Base-by-base conservation (phyloP, 306 rosid genomes). In the Acacia confusa region DNA sequence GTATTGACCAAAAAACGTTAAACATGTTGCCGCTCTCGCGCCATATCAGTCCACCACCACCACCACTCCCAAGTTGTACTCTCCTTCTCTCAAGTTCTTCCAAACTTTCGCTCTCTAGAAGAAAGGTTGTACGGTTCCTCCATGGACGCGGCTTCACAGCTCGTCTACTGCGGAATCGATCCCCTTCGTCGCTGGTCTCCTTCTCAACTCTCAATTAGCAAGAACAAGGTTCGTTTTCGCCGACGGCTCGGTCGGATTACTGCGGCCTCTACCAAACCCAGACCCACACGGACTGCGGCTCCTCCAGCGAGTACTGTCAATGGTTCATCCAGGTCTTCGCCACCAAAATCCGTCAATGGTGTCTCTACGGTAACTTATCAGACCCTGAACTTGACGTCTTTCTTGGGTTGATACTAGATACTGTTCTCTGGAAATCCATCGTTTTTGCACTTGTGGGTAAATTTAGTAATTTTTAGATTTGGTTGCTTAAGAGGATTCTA, bases 61-160 rank as follows among this genome's bases (percentile, higher is more conserved):
- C 66, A 19, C 17, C 24, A 30, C 36, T 13, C 19, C 47, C 65
- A 2, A 48, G 14, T 50, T 48, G 34, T 25, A 10, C 64, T 72
- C 69, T 65, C 41, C 32, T 45, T 48, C 50, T 67, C 78, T 58
- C 25, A 6, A 16, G 9, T 15, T 25, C 12, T 2, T 41, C 32
- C 36, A 20, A 2, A 7, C 64, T 58, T 32, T 72, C 82, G 72
- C 79, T 83, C 80, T 20, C 76, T 66, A 52, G 66, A 19, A 53
- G 63, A 81, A 15, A 44, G 22, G 41, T 28, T 24, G 6, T 32
- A 47, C 80, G 47, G 32, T 75, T 74, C 82, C 83, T 83, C 87
- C 88, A 95, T 93, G 99, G 97, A 89, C 64, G 92, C 97, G 38
- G 86, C 90, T 48, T 83, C 98, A 17, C 94, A 89, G 83, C 91